Percentiles rank a stretch among this genome's conserved stretches.
Evolutionary conservation across 208 protist genomes (phyloP).

Genomic region (Acanthamoeba castellanii): DNA sequence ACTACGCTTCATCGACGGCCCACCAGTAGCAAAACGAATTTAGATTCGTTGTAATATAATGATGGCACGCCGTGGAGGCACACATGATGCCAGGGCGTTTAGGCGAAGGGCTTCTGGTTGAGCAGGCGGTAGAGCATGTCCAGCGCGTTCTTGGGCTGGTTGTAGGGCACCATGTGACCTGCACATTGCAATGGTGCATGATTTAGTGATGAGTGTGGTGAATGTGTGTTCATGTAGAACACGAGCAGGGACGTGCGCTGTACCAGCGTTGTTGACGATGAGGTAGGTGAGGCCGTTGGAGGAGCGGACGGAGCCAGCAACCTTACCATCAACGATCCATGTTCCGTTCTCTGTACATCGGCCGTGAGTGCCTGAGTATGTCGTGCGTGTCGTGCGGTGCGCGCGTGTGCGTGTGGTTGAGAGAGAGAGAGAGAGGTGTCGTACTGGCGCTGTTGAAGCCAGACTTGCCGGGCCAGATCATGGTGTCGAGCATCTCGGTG

Average conservation of each 20-base stretch:
- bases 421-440: not conserved
- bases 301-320: slow-evolving; percentile 34
- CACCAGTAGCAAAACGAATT: no score
- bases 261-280: slow-evolving; percentile 63
- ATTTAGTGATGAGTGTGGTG: not conserved
- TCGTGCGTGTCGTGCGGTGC: not conserved
- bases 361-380: not conserved
- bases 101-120: slow-evolving; percentile 6
- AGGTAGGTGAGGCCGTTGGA: slow-evolving; percentile 45
- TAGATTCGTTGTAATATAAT: no score
- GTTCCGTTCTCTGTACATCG: slow-evolving; percentile 8
- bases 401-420: not conserved
- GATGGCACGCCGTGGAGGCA: no score
- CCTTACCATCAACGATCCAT: slow-evolving; percentile 38
- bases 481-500: slow-evolving; percentile 65
- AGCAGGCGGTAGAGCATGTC: slow-evolving; percentile 66
- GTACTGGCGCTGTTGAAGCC: slow-evolving; percentile 62
- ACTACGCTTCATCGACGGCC: no score
- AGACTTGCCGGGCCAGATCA: slow-evolving; percentile 38
- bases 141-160: slow-evolving; percentile 56
- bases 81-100: not conserved
- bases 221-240: not conserved
- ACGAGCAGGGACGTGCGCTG: not conserved
- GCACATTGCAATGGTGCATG: not conserved
- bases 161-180: slow-evolving; percentile 67